phyloP scores from a whole-genome alignment of 164 flowering plant genomes.

The Annona squamosa region DNA sequence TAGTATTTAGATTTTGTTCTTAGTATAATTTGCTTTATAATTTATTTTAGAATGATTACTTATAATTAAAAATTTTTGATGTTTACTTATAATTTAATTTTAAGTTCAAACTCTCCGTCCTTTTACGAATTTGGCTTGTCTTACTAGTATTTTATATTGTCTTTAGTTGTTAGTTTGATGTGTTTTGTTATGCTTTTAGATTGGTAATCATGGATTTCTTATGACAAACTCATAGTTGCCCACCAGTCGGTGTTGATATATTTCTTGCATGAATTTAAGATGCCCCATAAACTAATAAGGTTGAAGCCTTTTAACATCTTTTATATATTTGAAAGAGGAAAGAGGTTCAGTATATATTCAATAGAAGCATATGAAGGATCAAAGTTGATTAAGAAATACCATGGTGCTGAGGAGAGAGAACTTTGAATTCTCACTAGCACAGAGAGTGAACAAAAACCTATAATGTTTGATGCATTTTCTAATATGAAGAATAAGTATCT shows the following conservation, averaged over 20 bases:
- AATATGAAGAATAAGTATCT: conserved; percentile 45
- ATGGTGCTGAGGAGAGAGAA: conserved; percentile 85
- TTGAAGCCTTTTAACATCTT: conserved; percentile 86
- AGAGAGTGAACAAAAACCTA: conserved; percentile 47
- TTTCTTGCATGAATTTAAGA: conserved; percentile 62
- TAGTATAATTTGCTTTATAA: too few relatives aligned
- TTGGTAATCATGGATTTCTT: too few relatives aligned
- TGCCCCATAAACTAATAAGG: conserved; percentile 94
- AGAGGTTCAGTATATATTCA: conserved; percentile 72
- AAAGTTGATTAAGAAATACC: conserved; percentile 69
- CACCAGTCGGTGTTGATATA: conserved; percentile 40
- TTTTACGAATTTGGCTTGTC: too few relatives aligned
- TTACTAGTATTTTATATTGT: too few relatives aligned
- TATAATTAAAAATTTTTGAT: too few relatives aligned
- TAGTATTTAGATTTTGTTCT: too few relatives aligned
- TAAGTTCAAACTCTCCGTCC: too few relatives aligned
- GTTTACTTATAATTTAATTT: too few relatives aligned
- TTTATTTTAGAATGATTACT: too few relatives aligned
- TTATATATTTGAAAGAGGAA: conserved; percentile 93
- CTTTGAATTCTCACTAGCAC: conserved; percentile 51
- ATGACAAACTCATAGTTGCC: too few relatives aligned
- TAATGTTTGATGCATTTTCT: conserved; percentile 40
- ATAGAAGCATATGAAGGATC: conserved; percentile 83
- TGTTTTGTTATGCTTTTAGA: too few relatives aligned
- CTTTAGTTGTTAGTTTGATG: too few relatives aligned